phyloP scores from a whole-genome alignment of 2,329 filamentous ascomycete genomes.

The Coniosporium tulheliwenetii region DNA sequence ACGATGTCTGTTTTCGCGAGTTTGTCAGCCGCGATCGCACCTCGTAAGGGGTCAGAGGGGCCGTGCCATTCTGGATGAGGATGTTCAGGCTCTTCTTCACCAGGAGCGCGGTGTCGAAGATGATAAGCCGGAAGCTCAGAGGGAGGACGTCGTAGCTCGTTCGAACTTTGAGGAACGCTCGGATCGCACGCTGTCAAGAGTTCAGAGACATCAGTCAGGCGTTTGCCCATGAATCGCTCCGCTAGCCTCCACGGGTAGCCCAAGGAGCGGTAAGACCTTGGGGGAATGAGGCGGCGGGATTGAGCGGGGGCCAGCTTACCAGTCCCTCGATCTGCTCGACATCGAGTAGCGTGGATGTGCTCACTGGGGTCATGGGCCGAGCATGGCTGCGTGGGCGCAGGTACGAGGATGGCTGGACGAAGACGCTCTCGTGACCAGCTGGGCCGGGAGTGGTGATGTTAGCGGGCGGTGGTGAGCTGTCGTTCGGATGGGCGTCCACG shows the following conservation, averaged over 20 bases:
- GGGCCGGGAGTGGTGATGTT: slow-evolving; percentile 4
- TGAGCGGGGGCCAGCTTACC: slow-evolving; percentile 34
- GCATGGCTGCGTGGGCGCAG: slow-evolving; percentile 10
- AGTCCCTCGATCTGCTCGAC: slow-evolving; percentile 65
- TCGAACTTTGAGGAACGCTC: slow-evolving; percentile 88
- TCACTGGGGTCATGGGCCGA: slow-evolving; percentile 10
- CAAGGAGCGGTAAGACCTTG: neutral
- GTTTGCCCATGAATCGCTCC: neutral
- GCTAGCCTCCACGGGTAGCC: neutral
- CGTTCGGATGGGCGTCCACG: slow-evolving; percentile 6
- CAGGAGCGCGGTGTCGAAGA: slow-evolving; percentile 85
- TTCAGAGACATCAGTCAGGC: neutral
- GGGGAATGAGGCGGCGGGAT: slow-evolving; percentile 2
- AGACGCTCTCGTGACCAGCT: slow-evolving; percentile 8
- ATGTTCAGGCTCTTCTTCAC: slow-evolving; percentile 97
- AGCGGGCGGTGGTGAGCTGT: slow-evolving; percentile 7
- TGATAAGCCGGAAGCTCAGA: slow-evolving; percentile 85
- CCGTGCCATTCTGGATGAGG: slow-evolving; percentile 78
- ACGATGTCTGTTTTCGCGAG: slow-evolving; percentile 94
- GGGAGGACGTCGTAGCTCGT: slow-evolving; percentile 97
- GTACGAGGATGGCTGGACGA: slow-evolving; percentile 22
- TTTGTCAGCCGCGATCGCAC: neutral
- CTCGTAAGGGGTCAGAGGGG: neutral
- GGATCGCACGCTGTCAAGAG: slow-evolving; percentile 58
- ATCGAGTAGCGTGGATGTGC: slow-evolving; percentile 45